These are phyloP conservation scores for Saccharomycopsis phalli DNA, from an alignment of 1,139 yeast species.

Conservation along the genomic window DNA sequence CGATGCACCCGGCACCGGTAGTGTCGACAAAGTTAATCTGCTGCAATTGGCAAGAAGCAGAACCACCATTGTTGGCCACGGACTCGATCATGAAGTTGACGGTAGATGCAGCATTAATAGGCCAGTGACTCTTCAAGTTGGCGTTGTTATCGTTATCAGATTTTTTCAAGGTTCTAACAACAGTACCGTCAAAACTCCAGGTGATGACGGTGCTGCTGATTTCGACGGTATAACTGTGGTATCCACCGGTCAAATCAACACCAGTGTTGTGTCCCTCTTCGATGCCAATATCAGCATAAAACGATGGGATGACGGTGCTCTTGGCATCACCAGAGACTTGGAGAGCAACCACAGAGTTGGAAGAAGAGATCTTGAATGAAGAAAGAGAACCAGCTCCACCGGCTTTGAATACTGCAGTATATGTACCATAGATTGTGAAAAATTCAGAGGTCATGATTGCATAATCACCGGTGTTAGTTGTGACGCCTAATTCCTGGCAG, in stretches of 20 bases:
- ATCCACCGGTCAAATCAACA: constrained; percentile 36
- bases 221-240: constrained; percentile 36
- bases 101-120: constrained; percentile 11
- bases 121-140: constrained; percentile 4
- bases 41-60: constrained; percentile 1
- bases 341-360: constrained; percentile 10
- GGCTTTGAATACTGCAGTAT: constrained; percentile 10
- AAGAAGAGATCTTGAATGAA: constrained; percentile 18
- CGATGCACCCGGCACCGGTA: constrained; percentile 11
- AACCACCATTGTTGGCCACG: neutral
- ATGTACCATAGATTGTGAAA: constrained; percentile 11
- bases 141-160: constrained; percentile 2
- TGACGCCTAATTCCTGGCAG: neutral
- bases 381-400: constrained; percentile 7
- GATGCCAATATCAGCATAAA: constrained; percentile 4
- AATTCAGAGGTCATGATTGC: constrained; percentile 17
- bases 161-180: constrained; percentile 30
- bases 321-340: constrained; percentile 6
- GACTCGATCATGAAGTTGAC: constrained; percentile 17
- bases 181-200: constrained; percentile 36
- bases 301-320: constrained; percentile 4
- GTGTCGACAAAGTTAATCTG: constrained; percentile 3
- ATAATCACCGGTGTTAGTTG: neutral
- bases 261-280: constrained; percentile 24
- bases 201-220: constrained; percentile 33